Conservation (phyloP, 2,329 filamentous ascomycete genomes). For the Cytospora piceae region DNA sequence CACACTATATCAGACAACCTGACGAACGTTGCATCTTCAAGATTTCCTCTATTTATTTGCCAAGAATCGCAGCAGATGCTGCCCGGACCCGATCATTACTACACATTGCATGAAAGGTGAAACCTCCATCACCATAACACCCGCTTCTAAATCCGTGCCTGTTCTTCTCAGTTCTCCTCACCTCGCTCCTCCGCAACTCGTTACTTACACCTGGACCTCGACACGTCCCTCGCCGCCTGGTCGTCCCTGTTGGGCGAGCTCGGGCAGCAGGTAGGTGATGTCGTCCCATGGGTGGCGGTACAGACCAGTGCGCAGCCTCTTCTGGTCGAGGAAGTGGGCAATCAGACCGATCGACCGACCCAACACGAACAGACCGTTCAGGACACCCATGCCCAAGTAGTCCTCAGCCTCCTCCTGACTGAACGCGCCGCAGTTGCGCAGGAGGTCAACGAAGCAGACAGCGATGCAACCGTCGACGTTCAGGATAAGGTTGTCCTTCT, state of each 20-base stretch:
- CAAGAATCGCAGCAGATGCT: slow-evolving; percentile 27
- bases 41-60: slow-evolving; percentile 27
- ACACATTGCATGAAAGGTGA: slow-evolving; percentile 27
- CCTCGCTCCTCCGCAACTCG: slow-evolving; percentile 13
- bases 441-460: slow-evolving; percentile 96
- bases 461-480: slow-evolving; percentile 98
- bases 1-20: background rate
- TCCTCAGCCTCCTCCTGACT: slow-evolving; percentile 95
- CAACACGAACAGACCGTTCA: slow-evolving; percentile 98
- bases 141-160: slow-evolving; percentile 27
- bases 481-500: slow-evolving; percentile 99
- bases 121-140: slow-evolving; percentile 19
- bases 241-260: slow-evolving; percentile 69
- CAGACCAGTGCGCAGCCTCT: slow-evolving; percentile 95
- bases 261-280: slow-evolving; percentile 92
- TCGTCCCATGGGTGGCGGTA: slow-evolving; percentile 99
- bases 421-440: slow-evolving; percentile 98
- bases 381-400: slow-evolving; percentile 98
- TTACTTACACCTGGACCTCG: slow-evolving; percentile 74
- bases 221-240: slow-evolving; percentile 83
- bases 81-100: slow-evolving; percentile 31
- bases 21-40: slow-evolving; percentile 4
- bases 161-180: slow-evolving; percentile 6
- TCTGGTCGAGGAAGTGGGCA: slow-evolving; percentile 99
- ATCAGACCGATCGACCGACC: slow-evolving; percentile 98